Base-by-base conservation (phyloP, 345 rosid genomes). In the Camelina neglecta region DNA sequence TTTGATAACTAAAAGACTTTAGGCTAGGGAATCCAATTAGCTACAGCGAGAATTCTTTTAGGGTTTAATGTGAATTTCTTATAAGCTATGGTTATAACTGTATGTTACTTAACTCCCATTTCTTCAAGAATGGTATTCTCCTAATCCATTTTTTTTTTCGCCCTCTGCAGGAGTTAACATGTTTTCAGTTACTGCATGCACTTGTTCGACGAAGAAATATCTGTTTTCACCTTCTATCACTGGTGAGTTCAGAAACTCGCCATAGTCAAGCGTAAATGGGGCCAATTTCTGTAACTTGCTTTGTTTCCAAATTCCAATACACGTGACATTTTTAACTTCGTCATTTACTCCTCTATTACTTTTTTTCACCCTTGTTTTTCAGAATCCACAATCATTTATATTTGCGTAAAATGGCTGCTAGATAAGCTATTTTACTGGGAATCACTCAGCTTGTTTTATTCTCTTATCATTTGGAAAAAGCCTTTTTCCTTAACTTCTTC, bases 191-290 rank as follows among this genome's bases (percentile, higher is more conserved):
- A 63, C 86, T 95, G 69, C 92, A 86, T 81, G 83, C 96, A 47
- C 92, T 95, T 54, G 96, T 92, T 78, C 93, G 84, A 48, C 87
- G 85, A 60, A 92, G 88, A 82, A 87, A 84, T 79, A 83, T 90
- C 45, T 87, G 97, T 78, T 59, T 81, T 78, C 92, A 85, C 82
- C 97, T 95, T 83, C 85, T 92, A 75, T 79, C 83, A 55, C 76
- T 95, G 97, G 99, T 95, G 75, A 85, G 97, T 85, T 78, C 44
- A 33, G 47, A 41, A 70, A 35, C 60, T 56, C 65, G 11, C 57
- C 60, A 64, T 66, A 65, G 53, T 35, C 44, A 21, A 69, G 29
- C 51, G 49, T 81, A 44, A 44, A 18, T 35, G 48, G 24, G 49
- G 59, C 39, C 0, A 1, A 24, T 66, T 47, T 66, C 35, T 49